Base-by-base conservation (phyloP, 2,329 filamentous ascomycete genomes). In the Neofusicoccum kwambonambiense region DNA sequence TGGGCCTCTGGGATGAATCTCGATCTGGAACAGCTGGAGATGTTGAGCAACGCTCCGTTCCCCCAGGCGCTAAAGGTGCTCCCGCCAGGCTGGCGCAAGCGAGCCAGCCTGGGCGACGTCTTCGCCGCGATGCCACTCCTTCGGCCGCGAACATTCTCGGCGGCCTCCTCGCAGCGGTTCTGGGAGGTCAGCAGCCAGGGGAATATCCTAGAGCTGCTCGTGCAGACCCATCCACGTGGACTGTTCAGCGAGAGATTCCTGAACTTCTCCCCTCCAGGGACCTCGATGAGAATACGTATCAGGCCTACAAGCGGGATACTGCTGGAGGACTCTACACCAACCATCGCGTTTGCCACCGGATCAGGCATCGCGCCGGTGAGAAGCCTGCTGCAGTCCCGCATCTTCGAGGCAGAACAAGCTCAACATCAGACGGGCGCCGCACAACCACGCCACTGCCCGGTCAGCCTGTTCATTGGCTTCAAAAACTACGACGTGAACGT, bases 341-440 rank as follows among this genome's bases (percentile, higher is more conserved):
- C 67, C 22, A 57, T 72, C 34, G 62, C 67, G 27, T 58, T 72
- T 22, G 66, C 68, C 39, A 72, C 69, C 1, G 69, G 70, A 8
- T 68, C 69, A 2, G 69, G 70, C 35, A 68, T 72, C 35, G 70
- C 66, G 39, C 69, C 69, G 19, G 58, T 72, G 5, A 67, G 67
- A 19, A 64, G 61, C 37, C 64, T 70, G 6, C 62, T 70, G 9
- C 66, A 70, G 42, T 50, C 62, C 34, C 68, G 69, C 19, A 65
- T 70, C 44, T n/a, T 61, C 35, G 39, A 42, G 12, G 17, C 13
- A 41, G 61, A 17, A 52, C 62, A 17, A 42, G 41, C 49, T 47
- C 52, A 31, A 60, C 19, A 60, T 19, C 19, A 41, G 22, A n/a
- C 64, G 61, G 19, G 42, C 41, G n/a, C 34, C 2, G 12, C 12